Evolutionary conservation across 768 basidiomycete species (phyloP).

Genomic region (Suillus discolor): DNA sequence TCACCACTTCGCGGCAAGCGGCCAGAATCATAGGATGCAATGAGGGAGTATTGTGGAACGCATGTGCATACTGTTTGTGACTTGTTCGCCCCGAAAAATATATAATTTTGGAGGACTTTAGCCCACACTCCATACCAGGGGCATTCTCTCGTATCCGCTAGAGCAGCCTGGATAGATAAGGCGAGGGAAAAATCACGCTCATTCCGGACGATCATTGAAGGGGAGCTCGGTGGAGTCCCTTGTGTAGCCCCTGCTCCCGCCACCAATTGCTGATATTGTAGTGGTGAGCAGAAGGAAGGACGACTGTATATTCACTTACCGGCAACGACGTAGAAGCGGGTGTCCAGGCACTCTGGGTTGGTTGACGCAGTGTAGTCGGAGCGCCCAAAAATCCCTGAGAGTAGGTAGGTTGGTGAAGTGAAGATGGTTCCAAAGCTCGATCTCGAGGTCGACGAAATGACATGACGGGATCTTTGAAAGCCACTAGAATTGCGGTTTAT

Average conservation of each 20-base stretch:
- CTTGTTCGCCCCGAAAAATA: neutral
- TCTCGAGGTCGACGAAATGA: neutral
- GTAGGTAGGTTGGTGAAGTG: neutral
- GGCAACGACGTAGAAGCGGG: neutral
- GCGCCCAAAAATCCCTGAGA: neutral
- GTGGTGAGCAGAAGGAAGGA: neutral
- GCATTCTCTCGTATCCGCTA: constrained; percentile 1
- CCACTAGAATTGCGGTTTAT: too few species aligned
- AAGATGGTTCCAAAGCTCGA: neutral
- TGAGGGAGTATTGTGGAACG: constrained; percentile 2
- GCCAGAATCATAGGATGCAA: neutral
- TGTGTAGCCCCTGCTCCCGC: neutral
- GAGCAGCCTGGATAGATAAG: neutral
- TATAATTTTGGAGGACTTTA: constrained; percentile 1
- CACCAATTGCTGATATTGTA: neutral
- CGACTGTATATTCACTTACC: neutral
- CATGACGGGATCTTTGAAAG: neutral
- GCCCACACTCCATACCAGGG: constrained; percentile 8
- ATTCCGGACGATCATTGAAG: neutral
- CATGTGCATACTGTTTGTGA: neutral
- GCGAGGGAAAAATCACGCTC: constrained; percentile 1
- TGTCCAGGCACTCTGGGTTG: neutral
- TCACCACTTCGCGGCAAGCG: neutral
- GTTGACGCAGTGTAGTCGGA: neutral
- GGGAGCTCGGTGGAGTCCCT: neutral